Evolutionary conservation across 2,329 filamentous ascomycete genomes (phyloP), one percentile per base, ranked within the genome.

Genomic region (Diaporthe ampelina): DNA sequence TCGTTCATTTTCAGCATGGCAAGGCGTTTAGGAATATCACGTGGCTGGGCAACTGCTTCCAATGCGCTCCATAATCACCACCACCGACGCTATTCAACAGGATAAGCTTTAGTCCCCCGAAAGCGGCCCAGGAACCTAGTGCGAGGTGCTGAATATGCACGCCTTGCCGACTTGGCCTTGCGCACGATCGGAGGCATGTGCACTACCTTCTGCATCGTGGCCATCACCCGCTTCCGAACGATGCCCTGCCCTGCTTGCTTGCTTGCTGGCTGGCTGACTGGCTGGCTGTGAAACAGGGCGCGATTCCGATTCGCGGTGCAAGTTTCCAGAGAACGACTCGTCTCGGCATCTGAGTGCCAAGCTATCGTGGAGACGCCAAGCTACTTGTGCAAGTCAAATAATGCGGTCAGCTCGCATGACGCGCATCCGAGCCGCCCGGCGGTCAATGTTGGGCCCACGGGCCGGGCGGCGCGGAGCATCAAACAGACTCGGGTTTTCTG

Each of bases 1-100:
- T 43, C 59, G 24, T 40, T 50, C 35, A 45, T 37, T 26, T 71
- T 48, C 45, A 43, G 72, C 72, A 71, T 74, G 67, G 72, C 72
- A 15, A 71, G 72, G 72, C 72, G 72, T 71, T 74, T 15, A 35
- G 37, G 72, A 24, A 19, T 48, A 52, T 29, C 13, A 45, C 9
- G 48, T 35, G 50, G 43, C n/a, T 45, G 57, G 57, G 48, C 48
- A 50, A 21, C 40, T 24, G 48, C 50, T 35, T 71, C 37, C 26
- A 56, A 52, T 52, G 45, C 70, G 54, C n/a, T 35, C 45, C 37
- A 35, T 63, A 63, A 72, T 43, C 32, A 68, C 26, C 48, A 40
- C 21, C 5, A 9, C 63, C 21, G n/a, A 37, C 32, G 45, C 40
- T 52, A n/a, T 52, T 8, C 48, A 24, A 68, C n/a, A 35, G 35